A percentile compares a stretch with the other conserved stretches of the same genome.
Conservation (phyloP, 2,329 filamentous ascomycete species). For the Leptographium galeiforme region DNA sequence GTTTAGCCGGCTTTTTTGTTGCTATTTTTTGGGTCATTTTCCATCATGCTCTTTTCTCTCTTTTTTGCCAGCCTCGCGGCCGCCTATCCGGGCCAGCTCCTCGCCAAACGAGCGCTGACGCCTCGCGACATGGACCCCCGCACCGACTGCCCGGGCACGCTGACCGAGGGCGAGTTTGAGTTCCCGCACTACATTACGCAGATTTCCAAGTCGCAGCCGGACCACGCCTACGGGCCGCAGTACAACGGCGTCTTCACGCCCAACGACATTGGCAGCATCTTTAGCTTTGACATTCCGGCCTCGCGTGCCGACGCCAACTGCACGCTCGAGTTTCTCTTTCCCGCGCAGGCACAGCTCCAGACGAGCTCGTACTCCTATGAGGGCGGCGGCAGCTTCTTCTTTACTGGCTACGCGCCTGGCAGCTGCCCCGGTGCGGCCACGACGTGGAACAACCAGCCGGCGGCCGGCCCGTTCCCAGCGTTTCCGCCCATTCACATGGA, state of each 20-base stretch:
- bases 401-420: slow-evolving; percentile 14
- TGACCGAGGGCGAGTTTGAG: slow-evolving; percentile 15
- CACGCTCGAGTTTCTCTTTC: slow-evolving; percentile 32
- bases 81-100: background rate
- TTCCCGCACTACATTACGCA: slow-evolving; percentile 21
- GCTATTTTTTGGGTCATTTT: too few species aligned
- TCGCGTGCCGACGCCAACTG: slow-evolving; percentile 26
- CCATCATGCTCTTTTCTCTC: too few species aligned
- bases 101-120: background rate
- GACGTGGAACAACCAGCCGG: slow-evolving; percentile 18
- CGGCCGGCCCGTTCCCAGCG: slow-evolving; percentile 13
- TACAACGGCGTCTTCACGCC: slow-evolving; percentile 25
- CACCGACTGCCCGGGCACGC: background rate
- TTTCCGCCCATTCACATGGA: slow-evolving; percentile 13
- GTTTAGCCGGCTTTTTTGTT: too few species aligned
- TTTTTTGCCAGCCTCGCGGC: background rate
- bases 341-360: slow-evolving; percentile 18
- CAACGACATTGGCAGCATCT: slow-evolving; percentile 20
- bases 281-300: slow-evolving; percentile 31
- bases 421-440: slow-evolving; percentile 17
- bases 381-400: slow-evolving; percentile 22
- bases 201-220: slow-evolving; percentile 19
- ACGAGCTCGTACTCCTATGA: slow-evolving; percentile 21
- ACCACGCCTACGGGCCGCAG: slow-evolving; percentile 23
- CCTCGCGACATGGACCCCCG: background rate